Conservation (phyloP, 495 filamentous ascomycete species). For the Polyplosphaeria fusca region DNA sequence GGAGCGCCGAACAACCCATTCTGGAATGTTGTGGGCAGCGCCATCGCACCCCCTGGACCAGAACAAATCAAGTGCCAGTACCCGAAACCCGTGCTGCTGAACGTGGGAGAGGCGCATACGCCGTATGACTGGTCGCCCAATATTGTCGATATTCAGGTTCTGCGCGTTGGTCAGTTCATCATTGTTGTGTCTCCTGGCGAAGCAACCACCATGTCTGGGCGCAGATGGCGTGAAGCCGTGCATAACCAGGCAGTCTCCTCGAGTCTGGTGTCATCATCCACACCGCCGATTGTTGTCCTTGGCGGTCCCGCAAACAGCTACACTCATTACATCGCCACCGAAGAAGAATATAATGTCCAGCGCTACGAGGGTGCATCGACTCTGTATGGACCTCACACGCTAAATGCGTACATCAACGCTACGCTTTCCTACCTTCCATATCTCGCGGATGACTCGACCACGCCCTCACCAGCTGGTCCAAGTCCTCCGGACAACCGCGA, state of each 20-base stretch:
- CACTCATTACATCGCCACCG: slow-evolving; percentile 91
- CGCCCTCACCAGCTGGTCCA: slow-evolving; percentile 49
- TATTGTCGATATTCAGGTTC: slow-evolving; percentile 85
- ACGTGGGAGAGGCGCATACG: slow-evolving; percentile 73
- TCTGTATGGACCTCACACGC: slow-evolving; percentile 86
- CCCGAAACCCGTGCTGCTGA: slow-evolving; percentile 84
- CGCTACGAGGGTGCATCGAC: slow-evolving; percentile 96
- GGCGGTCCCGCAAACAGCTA: slow-evolving; percentile 96
- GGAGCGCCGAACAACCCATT: slow-evolving; percentile 73
- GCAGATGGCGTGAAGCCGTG: slow-evolving; percentile 86
- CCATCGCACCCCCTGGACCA: slow-evolving; percentile 67
- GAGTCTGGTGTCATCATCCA: slow-evolving; percentile 39
- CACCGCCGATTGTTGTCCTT: slow-evolving; percentile 70
- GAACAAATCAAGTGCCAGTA: slow-evolving; percentile 75
- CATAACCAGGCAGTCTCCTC: slow-evolving; percentile 49
- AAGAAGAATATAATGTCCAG: slow-evolving; percentile 87
- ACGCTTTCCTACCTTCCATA: slow-evolving; percentile 70
- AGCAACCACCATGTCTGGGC: slow-evolving; percentile 91
- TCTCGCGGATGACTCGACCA: slow-evolving; percentile 50
- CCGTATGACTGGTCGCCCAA: slow-evolving; percentile 93
- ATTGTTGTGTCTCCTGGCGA: slow-evolving; percentile 88
- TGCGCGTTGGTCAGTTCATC: slow-evolving; percentile 83
- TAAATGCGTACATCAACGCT: slow-evolving; percentile 86
- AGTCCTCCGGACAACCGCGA: slow-evolving; percentile 82
- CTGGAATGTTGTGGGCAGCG: slow-evolving; percentile 71